Conservation (phyloP, 495 filamentous ascomycete genomes). For the Penicillium argentinense region DNA sequence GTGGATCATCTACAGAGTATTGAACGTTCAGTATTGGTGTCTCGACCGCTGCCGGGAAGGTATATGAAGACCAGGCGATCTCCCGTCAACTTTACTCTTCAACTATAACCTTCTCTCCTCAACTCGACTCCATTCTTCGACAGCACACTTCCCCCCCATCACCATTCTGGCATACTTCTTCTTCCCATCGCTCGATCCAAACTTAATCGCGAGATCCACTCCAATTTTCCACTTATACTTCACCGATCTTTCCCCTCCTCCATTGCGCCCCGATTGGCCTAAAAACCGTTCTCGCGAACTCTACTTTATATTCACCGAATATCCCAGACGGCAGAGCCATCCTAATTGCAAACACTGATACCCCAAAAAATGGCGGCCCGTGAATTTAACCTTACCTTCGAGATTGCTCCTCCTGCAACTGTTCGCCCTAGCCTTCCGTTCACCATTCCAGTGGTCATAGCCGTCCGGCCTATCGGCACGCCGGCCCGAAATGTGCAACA, state of each 20-base stretch:
- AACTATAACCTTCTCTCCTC: conserved; percentile 2
- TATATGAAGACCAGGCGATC: conserved; percentile 24
- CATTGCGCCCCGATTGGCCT: conserved; percentile 6
- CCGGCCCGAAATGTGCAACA: conserved; percentile 28
- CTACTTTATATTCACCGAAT: conserved; percentile 1
- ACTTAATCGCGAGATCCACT: too few relatives aligned
- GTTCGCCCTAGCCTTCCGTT: conserved; percentile 30
- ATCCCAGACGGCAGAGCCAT: too few relatives aligned
- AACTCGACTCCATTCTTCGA: not conserved
- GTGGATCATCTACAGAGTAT: conserved; percentile 8
- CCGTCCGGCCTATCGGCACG: conserved; percentile 34
- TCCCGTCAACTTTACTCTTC: conserved; percentile 4
- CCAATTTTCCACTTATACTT: conserved; percentile 13
- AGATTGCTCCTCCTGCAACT: conserved; percentile 32
- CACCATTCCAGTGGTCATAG: conserved; percentile 37
- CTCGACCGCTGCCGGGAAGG: conserved; percentile 13
- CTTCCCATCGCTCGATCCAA: too few relatives aligned
- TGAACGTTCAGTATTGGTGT: not conserved
- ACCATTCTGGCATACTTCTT: not conserved
- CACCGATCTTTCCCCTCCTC: not conserved
- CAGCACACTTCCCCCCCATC: not conserved
- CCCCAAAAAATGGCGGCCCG: conserved; percentile 28
- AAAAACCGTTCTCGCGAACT: conserved; percentile 6
- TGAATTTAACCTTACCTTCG: conserved; percentile 38
- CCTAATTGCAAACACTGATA: not conserved